These are phyloP conservation scores for Primulina eburnea DNA, from an alignment of 257 asterid genomes.

Conservation along the genomic window DNA sequence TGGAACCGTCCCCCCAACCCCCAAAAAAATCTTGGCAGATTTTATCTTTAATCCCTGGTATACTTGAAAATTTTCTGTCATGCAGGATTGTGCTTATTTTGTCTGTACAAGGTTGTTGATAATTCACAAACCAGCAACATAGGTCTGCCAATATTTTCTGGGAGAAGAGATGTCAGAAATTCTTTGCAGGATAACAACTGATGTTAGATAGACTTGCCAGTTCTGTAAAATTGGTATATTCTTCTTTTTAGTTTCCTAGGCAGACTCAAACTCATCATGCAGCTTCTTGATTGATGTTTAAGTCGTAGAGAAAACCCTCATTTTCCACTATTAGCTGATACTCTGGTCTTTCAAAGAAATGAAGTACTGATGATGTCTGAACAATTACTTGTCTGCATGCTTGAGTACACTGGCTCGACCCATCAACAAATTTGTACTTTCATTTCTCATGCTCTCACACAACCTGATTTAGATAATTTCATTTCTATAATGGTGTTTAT, in stretches of 20 bases:
- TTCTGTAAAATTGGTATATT: constrained; percentile 16
- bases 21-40: too few species aligned
- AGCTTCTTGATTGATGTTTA: constrained; percentile 10
- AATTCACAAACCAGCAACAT: constrained; percentile 41
- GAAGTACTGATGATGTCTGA: constrained; percentile 1
- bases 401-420: not conserved
- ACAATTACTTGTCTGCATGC: not conserved
- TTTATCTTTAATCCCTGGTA: not conserved
- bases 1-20: not conserved
- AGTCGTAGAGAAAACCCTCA: not conserved
- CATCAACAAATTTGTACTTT: too few species aligned
- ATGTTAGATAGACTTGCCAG: constrained; percentile 10
- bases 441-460: not conserved
- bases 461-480: not conserved
- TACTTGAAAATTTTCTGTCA: not conserved
- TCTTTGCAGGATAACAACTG: constrained; percentile 40
- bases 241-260: not conserved
- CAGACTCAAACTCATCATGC: not conserved
- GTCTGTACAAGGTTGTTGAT: constrained; percentile 59
- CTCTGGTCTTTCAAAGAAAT: not conserved
- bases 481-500: not conserved
- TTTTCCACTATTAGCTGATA: not conserved
- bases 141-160: constrained; percentile 39
- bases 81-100: constrained; percentile 80
- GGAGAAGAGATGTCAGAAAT: constrained; percentile 46